phyloP scores from a whole-genome alignment of 768 basidiomycete species.

The Hydnomerulius pinastri region DNA sequence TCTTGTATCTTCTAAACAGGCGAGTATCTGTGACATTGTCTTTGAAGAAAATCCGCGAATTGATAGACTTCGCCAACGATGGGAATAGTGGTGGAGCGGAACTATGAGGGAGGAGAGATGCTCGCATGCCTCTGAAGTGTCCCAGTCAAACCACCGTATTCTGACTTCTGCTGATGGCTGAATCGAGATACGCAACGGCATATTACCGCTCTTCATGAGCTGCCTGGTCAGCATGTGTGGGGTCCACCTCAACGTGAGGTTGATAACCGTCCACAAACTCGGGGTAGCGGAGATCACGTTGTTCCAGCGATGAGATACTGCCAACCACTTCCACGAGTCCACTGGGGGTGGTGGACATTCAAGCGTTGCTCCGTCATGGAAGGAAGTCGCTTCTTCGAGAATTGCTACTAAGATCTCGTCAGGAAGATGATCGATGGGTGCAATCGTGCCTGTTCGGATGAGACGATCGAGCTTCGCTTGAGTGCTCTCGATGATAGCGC shows the following conservation, averaged over 20 bases:
- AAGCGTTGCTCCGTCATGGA: background rate
- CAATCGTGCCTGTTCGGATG: background rate
- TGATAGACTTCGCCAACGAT: slow-evolving; percentile 1
- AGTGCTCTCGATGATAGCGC: background rate
- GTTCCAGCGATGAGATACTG: slow-evolving; percentile 1
- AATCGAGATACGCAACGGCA: background rate
- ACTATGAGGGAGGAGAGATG: slow-evolving; percentile 1
- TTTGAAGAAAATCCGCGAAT: slow-evolving; percentile 1
- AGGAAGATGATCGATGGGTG: background rate
- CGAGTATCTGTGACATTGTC: background rate
- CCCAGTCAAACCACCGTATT: background rate
- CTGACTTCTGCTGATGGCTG: background rate
- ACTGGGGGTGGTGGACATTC: background rate
- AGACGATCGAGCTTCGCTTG: background rate
- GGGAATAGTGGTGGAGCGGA: background rate
- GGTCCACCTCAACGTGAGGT: background rate
- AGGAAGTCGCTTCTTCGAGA: slow-evolving; percentile 1
- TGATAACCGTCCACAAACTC: slow-evolving; percentile 3
- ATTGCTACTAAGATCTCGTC: background rate
- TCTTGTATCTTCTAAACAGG: background rate
- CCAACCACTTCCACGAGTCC: slow-evolving; percentile 6
- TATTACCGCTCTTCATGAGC: background rate
- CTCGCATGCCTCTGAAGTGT: background rate
- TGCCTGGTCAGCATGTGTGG: slow-evolving; percentile 1
- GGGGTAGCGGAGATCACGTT: slow-evolving; percentile 1